Conservation (phyloP, 2,329 filamentous ascomycete genomes). For the Hirsutella rhossiliensis region DNA sequence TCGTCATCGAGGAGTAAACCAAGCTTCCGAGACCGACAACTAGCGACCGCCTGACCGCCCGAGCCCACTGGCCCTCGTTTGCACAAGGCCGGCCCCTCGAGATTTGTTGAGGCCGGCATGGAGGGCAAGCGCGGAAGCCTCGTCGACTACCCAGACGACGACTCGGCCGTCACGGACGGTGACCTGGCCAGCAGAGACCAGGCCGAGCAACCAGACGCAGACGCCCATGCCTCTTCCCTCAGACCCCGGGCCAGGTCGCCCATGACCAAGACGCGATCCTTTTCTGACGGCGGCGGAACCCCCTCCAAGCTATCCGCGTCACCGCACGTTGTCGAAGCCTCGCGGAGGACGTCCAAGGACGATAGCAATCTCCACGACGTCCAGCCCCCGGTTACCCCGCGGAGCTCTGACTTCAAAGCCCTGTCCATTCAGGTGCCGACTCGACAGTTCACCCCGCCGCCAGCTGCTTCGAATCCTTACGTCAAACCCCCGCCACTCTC, state of each 20-base stretch:
- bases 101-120: neutral
- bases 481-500: conserved; percentile 59
- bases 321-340: conserved; percentile 41
- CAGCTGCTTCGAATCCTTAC: conserved; percentile 20
- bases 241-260: conserved; percentile 21
- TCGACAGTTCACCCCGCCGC: conserved; percentile 23
- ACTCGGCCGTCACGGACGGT: conserved; percentile 21
- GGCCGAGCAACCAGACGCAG: neutral
- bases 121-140: neutral
- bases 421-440: conserved; percentile 31
- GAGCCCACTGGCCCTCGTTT: too few relatives aligned
- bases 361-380: conserved; percentile 43
- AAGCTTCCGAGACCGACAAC: too few relatives aligned
- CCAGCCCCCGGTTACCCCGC: conserved; percentile 55
- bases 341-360: conserved; percentile 50
- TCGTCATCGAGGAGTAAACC: too few relatives aligned
- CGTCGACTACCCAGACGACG: conserved; percentile 9
- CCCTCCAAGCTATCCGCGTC: conserved; percentile 46
- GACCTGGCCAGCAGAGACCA: neutral
- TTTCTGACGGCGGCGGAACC: conserved; percentile 51
- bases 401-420: conserved; percentile 52
- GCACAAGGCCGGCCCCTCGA: too few relatives aligned
- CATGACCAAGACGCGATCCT: conserved; percentile 43
- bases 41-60: too few relatives aligned
- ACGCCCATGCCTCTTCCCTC: conserved; percentile 2